Percentiles rank a stretch among this genome's conserved stretches.
These are phyloP conservation scores for Chytriomyces confervae DNA, from an alignment of 192 early-diverging fungal genomes.

Conservation along the genomic window DNA sequence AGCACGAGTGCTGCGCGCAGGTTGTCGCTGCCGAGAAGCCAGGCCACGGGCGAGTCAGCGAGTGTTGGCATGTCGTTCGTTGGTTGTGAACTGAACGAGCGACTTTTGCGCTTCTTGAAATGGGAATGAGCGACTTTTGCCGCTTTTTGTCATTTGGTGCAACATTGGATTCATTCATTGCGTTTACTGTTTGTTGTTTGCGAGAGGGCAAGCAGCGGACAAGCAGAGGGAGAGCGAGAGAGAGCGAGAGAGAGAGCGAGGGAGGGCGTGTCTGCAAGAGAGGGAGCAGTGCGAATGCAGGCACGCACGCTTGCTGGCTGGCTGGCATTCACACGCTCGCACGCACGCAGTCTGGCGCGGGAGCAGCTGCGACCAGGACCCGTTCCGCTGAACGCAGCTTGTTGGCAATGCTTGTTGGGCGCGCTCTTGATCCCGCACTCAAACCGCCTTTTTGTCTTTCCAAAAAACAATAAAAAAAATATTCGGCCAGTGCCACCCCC, in stretches of 20 bases:
- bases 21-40: background rate
- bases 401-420: no score
- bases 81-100: background rate
- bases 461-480: no score
- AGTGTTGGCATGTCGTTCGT: background rate
- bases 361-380: no score
- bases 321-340: no score
- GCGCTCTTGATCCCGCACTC: no score
- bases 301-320: no score
- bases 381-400: no score
- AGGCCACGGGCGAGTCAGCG: background rate
- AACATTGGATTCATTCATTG: background rate
- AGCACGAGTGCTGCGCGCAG: background rate
- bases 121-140: background rate
- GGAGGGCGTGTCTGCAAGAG: background rate
- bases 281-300: no score
- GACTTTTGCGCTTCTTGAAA: background rate
- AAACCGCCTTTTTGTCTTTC: no score
- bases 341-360: no score
- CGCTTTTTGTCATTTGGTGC: background rate
- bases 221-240: background rate
- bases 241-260: background rate
- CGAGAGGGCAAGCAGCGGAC: background rate
- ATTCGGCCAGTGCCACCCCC: no score
- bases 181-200: background rate